These are phyloP conservation scores for Colletotrichum coccodes DNA, from an alignment of 2,329 filamentous ascomycete species.

Conservation along the genomic window DNA sequence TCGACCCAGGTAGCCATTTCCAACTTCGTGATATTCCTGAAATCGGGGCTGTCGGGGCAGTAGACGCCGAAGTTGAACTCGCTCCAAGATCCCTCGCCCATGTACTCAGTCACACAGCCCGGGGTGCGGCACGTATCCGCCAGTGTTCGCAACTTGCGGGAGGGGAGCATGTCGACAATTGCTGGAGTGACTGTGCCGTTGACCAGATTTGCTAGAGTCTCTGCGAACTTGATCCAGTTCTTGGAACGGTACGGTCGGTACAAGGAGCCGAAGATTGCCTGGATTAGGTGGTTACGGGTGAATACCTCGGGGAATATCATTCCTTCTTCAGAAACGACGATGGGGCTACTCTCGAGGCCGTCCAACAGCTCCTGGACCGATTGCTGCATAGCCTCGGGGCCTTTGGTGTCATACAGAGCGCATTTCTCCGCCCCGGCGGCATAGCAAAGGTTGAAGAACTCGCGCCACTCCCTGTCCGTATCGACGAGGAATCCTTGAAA, in stretches of 20 bases:
- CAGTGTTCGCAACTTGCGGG: background rate
- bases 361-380: background rate
- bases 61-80: slow-evolving; percentile 36
- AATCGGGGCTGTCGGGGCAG: slow-evolving; percentile 47
- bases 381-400: background rate
- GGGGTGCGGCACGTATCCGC: background rate
- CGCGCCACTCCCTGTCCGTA: slow-evolving; percentile 2
- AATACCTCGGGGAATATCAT: slow-evolving; percentile 5
- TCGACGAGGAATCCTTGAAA: slow-evolving; percentile 2
- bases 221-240: background rate
- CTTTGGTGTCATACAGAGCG: background rate
- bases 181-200: background rate
- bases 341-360: background rate
- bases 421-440: background rate
- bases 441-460: slow-evolving; percentile 14
- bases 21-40: slow-evolving; percentile 33
- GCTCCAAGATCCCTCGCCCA: slow-evolving; percentile 1
- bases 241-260: background rate
- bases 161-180: background rate
- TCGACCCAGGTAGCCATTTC: slow-evolving; percentile 43
- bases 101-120: slow-evolving; percentile 3
- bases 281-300: background rate
- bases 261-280: background rate
- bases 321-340: background rate
- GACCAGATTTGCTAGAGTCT: background rate